A percentile compares a stretch with the other conserved stretches of the same genome.
Conservation (phyloP, 768 basidiomycete species). For the Trametes meyenii region DNA sequence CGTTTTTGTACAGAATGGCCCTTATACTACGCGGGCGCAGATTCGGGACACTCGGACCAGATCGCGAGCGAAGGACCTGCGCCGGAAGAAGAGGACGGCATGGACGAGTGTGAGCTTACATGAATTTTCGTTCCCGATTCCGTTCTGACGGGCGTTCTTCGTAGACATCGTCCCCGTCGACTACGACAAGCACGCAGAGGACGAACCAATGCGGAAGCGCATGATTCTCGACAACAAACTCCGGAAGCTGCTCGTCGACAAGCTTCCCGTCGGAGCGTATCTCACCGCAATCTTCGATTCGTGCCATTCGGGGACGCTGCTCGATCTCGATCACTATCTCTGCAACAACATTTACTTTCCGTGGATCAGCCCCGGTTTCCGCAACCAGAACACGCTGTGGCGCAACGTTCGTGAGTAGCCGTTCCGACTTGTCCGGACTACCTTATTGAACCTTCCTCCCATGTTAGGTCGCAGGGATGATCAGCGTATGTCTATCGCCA, state of each 20-base stretch:
- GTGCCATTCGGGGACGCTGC: slow-evolving; percentile 23
- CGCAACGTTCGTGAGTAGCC: slow-evolving; percentile 17
- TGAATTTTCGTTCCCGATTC: neutral
- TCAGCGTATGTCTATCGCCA: neutral
- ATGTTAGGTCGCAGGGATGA: neutral
- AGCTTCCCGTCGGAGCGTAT: slow-evolving; percentile 27
- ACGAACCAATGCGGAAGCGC: slow-evolving; percentile 1
- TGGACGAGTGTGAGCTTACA: slow-evolving; percentile 28
- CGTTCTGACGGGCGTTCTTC: slow-evolving; percentile 5
- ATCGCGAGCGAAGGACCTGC: slow-evolving; percentile 3
- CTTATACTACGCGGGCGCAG: slow-evolving; percentile 10
- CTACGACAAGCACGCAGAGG: slow-evolving; percentile 15
- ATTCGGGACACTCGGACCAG: slow-evolving; percentile 32
- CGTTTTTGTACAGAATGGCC: neutral
- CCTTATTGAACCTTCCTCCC: neutral
- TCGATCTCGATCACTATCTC: slow-evolving; percentile 31
- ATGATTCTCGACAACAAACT: slow-evolving; percentile 24
- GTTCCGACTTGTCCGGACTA: neutral
- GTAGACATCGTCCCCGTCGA: slow-evolving; percentile 19
- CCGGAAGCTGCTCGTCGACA: slow-evolving; percentile 25
- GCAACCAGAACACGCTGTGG: slow-evolving; percentile 23
- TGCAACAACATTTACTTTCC: slow-evolving; percentile 32
- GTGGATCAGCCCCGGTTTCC: slow-evolving; percentile 27
- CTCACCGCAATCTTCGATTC: slow-evolving; percentile 29
- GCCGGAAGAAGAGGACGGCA: slow-evolving; percentile 28